phyloP scores from a whole-genome alignment of 2,329 filamentous ascomycete genomes.

The Aspergillus latus region DNA sequence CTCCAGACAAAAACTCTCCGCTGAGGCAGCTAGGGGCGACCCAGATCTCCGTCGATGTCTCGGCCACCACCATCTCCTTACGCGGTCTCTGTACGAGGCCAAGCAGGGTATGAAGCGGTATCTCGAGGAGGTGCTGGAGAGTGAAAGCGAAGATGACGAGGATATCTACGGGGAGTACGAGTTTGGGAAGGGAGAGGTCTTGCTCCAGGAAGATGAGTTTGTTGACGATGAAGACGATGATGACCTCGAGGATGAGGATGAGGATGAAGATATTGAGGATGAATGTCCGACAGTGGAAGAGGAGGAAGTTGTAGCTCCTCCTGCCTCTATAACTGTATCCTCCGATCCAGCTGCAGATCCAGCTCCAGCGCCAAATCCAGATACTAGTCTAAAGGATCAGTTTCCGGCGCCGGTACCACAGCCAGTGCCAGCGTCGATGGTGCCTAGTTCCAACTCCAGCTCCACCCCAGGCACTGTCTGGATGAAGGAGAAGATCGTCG shows the following conservation, averaged over 20 bases:
- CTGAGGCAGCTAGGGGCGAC: slow-evolving; percentile 16
- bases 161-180: not conserved
- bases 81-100: slow-evolving; percentile 19
- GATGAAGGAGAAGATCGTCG: not conserved
- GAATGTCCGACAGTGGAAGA: no score
- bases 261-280: not conserved
- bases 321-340: no score
- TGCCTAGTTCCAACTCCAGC: not conserved
- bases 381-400: no score
- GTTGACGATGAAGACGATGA: not conserved
- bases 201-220: not conserved
- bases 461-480: no score
- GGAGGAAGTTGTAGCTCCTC: not conserved
- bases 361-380: no score
- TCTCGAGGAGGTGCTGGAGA: slow-evolving; percentile 13
- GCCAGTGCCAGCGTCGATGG: no score
- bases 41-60: slow-evolving; percentile 28
- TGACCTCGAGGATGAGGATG: not conserved
- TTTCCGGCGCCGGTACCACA: no score
- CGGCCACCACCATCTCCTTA: slow-evolving; percentile 22
- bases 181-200: not conserved
- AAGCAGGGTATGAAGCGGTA: slow-evolving; percentile 18
- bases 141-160: slow-evolving; percentile 8
- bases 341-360: no score
- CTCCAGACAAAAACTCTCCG: slow-evolving; percentile 21